Base-by-base conservation (phyloP, 768 basidiomycete genomes). In the Suillus alpinus region DNA sequence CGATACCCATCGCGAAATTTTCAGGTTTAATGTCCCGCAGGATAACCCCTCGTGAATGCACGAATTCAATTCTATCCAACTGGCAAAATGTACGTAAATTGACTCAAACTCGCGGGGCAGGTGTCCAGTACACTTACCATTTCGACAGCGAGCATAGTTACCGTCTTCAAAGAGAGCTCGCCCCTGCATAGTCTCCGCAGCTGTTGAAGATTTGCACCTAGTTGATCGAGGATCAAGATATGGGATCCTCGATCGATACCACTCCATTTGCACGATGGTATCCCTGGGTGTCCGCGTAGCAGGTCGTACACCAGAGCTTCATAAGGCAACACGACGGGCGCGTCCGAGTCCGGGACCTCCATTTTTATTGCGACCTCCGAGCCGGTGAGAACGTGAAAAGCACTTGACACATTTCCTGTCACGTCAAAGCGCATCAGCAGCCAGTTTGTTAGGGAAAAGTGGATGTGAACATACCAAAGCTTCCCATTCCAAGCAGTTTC, bases 21-120 rank as follows among this genome's bases (percentile, higher is more conserved):
- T 65, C 59, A 3, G 69, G 69, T 47, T 70, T 71, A 39, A 71
- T 32, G 51, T 71, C 68, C n/a, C 70, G 61, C 18, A 29, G 16
- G 13, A 71, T 46, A 13, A 69, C 8, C 3, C 66, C 64, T 7
- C 65, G 55, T 8, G 64, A 63, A 57, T 71, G 68, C 1, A 66
- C 44, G 3, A 37, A 52, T 56, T 71, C 61, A 4, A 71, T 31
- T 7, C 56, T 34, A 5, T 59, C 29, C 10, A 71, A 34, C 68
- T 72, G 49, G 14, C 12, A 16, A 34, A 20, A 14, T 6, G 20
- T 10, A 47, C 13, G 14, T 1, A 26, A 8, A 47, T 47, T 13
- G 44, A 20, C 26, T 7, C 18, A n/a, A 8, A 43, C 41, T 9
- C n/a, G 4, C 20, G 4, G 10, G 3, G 2, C n/a, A 20, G 3